Evolutionary conservation across 2,329 filamentous ascomycete species (phyloP), one percentile per base, ranked within the genome.

Genomic region (Trichophaea hybrida): DNA sequence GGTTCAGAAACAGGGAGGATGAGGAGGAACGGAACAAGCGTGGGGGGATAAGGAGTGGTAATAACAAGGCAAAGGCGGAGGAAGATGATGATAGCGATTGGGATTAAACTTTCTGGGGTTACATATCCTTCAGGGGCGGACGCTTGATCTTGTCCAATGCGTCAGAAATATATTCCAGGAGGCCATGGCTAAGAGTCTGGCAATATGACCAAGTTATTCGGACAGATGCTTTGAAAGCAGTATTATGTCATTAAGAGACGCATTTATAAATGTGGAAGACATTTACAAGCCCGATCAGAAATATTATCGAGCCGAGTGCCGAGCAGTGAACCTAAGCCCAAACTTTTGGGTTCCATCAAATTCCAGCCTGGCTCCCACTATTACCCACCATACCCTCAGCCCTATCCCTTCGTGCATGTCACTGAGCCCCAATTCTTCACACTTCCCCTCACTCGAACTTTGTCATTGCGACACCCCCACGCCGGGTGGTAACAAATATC

Each of bases 1-100:
- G 93, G 58, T 76, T 96, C 38, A 75, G 83, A 73, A 76, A 79
- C 64, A 77, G 76, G 12, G 79, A 80, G 1, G 78, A 82, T 62
- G 81, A 84, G 46, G 79, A 76, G 52, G 77, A 80, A 66, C 79
- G 84, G 61, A 65, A 49, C 51, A 32, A 50, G 65, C 68, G 56
- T 24, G 40, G 44, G 38, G 40, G 60, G 37, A 65, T 63, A 48
- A 44, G 55, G 34, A 51, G 60, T 50, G 53, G 56, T 32, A 58
- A 58, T 59, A 43, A 62, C 58, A 59, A 67, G 64, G 60, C 67
- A 53, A 58, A 54, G 57, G 59, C 63, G 43, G 73, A 75, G 32
- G 74, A 74, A 57, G 73, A 75, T 37, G 73, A 76, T 59, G 76
- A 78, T 64, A 76, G 77, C 65, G 79, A 81, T 70, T 81, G 78